Percentiles rank a stretch among this genome's conserved stretches.
These are phyloP conservation scores for Pythium dissotocum DNA, from an alignment of 352 stramenopile genomes.

Conservation along the genomic window DNA sequence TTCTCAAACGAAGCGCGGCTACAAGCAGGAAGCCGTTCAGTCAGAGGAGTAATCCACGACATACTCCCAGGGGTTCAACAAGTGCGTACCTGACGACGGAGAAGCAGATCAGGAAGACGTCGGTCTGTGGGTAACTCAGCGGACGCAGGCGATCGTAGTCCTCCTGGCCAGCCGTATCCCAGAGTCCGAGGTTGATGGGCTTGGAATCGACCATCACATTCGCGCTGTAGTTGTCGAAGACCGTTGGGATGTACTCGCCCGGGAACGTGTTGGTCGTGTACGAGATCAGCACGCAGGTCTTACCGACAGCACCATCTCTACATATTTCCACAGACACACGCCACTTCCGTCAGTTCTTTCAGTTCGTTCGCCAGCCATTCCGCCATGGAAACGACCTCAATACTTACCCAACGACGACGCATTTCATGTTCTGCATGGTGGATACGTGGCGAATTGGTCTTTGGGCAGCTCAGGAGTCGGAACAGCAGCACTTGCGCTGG, in stretches of 20 bases:
- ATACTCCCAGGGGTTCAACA: too few species aligned
- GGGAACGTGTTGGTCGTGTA: constrained; percentile 98
- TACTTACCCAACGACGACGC: constrained; percentile 87
- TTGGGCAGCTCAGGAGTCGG: constrained; percentile 4
- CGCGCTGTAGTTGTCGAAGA: constrained; percentile 94
- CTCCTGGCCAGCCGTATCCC: constrained; percentile 97
- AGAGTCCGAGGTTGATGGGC: constrained; percentile 95
- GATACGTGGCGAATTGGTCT: constrained; percentile 19
- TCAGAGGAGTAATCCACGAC: background rate
- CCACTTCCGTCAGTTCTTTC: background rate
- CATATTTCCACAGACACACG: background rate
- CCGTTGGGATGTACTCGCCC: constrained; percentile 96
- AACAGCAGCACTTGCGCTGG: background rate
- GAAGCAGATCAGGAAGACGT: constrained; percentile 97
- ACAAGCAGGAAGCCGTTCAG: constrained; percentile 7
- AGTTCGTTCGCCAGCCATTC: background rate
- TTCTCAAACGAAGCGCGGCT: constrained; percentile 95
- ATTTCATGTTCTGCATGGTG: constrained; percentile 96
- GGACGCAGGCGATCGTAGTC: constrained; percentile 96
- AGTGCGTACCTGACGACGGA: constrained; percentile 83
- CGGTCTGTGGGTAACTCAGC: constrained; percentile 95
- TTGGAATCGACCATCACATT: constrained; percentile 94
- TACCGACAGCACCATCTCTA: constrained; percentile 95
- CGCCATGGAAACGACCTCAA: background rate
- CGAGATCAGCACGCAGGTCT: constrained; percentile 96